Percentiles rank a stretch among this genome's conserved stretches.
phyloP scores from a whole-genome alignment of 257 asterid species.

The Lycium barbarum region DNA sequence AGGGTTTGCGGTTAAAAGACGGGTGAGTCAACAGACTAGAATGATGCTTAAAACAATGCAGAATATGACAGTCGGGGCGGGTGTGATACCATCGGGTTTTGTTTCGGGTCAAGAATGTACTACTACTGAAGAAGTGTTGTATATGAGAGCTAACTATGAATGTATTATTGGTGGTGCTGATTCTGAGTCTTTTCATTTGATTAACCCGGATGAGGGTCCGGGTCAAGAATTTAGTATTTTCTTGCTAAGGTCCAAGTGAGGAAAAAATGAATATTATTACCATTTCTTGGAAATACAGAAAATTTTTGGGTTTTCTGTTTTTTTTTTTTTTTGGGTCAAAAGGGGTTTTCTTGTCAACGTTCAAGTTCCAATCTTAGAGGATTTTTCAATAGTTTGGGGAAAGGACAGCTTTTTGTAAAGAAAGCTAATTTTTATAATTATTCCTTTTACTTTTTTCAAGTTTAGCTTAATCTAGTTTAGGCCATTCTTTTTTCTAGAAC shows the following conservation, averaged over 20 bases:
- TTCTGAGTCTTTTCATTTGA: conserved; percentile 89
- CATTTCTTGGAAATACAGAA: neutral
- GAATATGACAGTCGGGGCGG: conserved; percentile 86
- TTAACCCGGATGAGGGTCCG: conserved; percentile 83
- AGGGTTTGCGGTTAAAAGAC: conserved; percentile 76
- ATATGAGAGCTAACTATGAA: conserved; percentile 95
- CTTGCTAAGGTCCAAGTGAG: conserved; percentile 78
- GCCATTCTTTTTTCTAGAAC: neutral
- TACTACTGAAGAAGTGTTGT: conserved; percentile 75
- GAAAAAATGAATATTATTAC: neutral
- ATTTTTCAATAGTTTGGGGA: neutral
- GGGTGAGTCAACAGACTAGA: conserved; percentile 61
- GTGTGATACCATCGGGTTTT: conserved; percentile 71
- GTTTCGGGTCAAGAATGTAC: conserved; percentile 45
- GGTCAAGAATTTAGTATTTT: conserved; percentile 93
- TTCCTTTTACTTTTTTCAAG: conserved; percentile 12
- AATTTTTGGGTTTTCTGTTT: conserved; percentile 20
- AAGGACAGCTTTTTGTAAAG: neutral
- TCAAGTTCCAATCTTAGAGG: conserved; percentile 10
- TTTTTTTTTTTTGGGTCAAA: neutral
- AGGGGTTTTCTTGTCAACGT: neutral
- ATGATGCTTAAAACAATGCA: conserved; percentile 81
- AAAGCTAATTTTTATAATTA: conserved; percentile 28
- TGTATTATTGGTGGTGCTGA: conserved; percentile 81
- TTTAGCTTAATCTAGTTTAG: conserved; percentile 20